Conservation (phyloP, 208 protist species). For the Wallacemonas sp. region DNA sequence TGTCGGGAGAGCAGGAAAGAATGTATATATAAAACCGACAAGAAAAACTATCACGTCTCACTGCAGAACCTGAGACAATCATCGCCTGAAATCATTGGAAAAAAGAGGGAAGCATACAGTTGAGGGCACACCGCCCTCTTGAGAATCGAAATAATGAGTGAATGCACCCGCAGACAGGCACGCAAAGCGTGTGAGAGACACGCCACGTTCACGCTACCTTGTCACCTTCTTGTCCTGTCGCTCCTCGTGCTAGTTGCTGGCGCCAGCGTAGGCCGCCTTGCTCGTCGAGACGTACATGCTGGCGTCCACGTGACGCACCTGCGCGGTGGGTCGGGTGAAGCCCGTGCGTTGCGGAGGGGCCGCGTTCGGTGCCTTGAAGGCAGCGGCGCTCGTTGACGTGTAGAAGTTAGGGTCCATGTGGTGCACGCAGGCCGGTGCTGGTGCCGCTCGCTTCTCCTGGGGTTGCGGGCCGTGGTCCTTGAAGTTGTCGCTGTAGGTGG, state of each 20-base stretch:
- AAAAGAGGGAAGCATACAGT: background rate
- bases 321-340: conserved; percentile 18
- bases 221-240: too few relatives aligned
- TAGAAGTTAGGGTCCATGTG: conserved; percentile 63
- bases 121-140: background rate
- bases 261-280: conserved; percentile 30
- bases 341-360: conserved; percentile 1
- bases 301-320: conserved; percentile 39
- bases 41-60: too few relatives aligned
- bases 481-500: conserved; percentile 60
- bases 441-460: conserved; percentile 2
- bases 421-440: conserved; percentile 41
- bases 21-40: too few relatives aligned
- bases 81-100: too few relatives aligned
- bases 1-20: background rate
- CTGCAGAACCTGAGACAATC: too few relatives aligned
- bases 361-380: conserved; percentile 4
- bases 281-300: conserved; percentile 56
- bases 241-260: background rate
- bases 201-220: too few relatives aligned
- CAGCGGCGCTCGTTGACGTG: conserved; percentile 23
- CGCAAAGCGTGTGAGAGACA: too few relatives aligned
- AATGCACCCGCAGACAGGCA: too few relatives aligned
- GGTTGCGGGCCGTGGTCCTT: conserved; percentile 19
- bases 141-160: background rate